Conservation (phyloP, 345 rosid genomes). For the Eucalyptus grandis region DNA sequence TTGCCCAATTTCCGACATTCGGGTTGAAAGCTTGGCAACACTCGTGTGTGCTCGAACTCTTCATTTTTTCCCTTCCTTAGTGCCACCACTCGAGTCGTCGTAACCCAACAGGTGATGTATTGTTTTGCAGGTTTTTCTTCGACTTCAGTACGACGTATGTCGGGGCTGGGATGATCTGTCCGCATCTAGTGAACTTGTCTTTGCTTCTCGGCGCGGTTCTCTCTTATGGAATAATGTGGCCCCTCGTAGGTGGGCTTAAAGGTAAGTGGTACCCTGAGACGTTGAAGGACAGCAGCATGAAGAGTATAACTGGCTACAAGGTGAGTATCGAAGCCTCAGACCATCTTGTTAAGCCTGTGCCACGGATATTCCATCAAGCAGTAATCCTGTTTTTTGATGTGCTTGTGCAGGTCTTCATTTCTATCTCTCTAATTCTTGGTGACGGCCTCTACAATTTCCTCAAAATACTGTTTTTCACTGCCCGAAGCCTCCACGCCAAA, state of each 20-base stretch:
- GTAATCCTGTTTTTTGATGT: neutral
- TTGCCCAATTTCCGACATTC: slow-evolving; percentile 31
- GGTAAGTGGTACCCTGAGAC: slow-evolving; percentile 27
- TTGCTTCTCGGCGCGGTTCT: slow-evolving; percentile 37
- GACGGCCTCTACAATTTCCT: slow-evolving; percentile 92
- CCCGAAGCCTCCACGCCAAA: slow-evolving; percentile 25
- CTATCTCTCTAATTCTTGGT: slow-evolving; percentile 76
- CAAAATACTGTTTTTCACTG: slow-evolving; percentile 55
- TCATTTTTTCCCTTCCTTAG: neutral
- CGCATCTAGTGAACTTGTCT: slow-evolving; percentile 38
- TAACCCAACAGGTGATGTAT: neutral
- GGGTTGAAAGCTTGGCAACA: slow-evolving; percentile 31
- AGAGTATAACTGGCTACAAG: slow-evolving; percentile 38
- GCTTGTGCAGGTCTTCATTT: slow-evolving; percentile 58
- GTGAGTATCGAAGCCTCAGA: neutral
- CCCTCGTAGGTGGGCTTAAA: slow-evolving; percentile 15
- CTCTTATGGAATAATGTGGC: slow-evolving; percentile 46
- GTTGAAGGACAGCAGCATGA: slow-evolving; percentile 20
- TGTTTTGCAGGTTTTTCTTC: slow-evolving; percentile 26
- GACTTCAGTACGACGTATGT: slow-evolving; percentile 34
- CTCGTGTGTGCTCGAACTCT: slow-evolving; percentile 6
- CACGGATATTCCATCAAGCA: neutral
- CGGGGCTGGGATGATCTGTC: slow-evolving; percentile 44
- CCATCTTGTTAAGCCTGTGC: neutral
- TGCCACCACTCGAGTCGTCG: neutral